Percentiles rank a stretch among this genome's conserved stretches.
These are phyloP conservation scores for Hymenoscyphus fraxineus DNA, from an alignment of 2,329 filamentous ascomycete species.

Conservation along the genomic window DNA sequence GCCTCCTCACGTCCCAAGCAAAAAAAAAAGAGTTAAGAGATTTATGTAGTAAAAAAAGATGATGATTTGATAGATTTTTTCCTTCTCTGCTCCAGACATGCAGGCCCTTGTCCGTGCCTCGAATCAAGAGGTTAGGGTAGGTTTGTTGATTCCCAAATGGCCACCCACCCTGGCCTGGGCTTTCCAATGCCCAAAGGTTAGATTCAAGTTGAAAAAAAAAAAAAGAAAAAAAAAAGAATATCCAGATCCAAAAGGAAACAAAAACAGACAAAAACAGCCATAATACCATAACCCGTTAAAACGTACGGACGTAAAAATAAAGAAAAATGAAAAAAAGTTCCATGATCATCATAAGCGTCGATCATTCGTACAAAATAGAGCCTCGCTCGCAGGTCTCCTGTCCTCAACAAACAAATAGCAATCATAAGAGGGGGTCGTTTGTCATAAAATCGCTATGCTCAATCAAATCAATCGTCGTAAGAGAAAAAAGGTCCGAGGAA, in stretches of 20 bases:
- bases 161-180: background rate
- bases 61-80: background rate
- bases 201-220: background rate
- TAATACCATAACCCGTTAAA: slow-evolving; percentile 21
- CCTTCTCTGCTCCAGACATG: slow-evolving; percentile 15
- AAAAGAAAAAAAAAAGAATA: no score
- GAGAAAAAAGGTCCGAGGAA: slow-evolving; percentile 1
- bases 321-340: slow-evolving; percentile 22
- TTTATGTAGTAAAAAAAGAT: no score
- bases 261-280: slow-evolving; percentile 6
- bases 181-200: background rate
- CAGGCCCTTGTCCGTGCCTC: slow-evolving; percentile 12
- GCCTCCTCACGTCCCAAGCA: no score
- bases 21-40: no score
- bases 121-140: background rate
- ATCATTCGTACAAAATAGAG: slow-evolving; percentile 29
- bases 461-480: slow-evolving; percentile 13
- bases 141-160: no score
- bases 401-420: background rate
- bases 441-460: slow-evolving; percentile 33
- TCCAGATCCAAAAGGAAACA: background rate
- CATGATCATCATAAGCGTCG: slow-evolving; percentile 29
- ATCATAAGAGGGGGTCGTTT: slow-evolving; percentile 22
- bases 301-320: slow-evolving; percentile 21
- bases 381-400: no score